Conservation (phyloP, 192 early-diverging fungal genomes). For the Coemansia sp. region DNA sequence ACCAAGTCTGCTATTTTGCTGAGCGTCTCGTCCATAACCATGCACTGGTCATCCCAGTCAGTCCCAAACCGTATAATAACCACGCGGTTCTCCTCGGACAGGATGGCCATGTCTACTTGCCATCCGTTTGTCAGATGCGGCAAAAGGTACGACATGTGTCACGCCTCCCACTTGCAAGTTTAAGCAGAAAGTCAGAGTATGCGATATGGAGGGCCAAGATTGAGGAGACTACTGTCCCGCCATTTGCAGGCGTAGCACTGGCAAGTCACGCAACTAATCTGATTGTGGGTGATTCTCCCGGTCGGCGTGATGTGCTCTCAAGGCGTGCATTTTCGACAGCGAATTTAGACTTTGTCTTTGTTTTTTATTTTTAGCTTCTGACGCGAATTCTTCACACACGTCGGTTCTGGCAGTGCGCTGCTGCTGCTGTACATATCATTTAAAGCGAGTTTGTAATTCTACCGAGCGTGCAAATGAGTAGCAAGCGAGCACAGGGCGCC, state of each 20-base stretch:
- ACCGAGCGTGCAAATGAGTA: slow-evolving; percentile 2
- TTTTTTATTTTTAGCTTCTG: not conserved
- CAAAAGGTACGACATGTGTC: slow-evolving; percentile 46
- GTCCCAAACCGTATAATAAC: slow-evolving; percentile 97
- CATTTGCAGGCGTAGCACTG: not conserved
- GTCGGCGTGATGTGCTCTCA: not conserved
- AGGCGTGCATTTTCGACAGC: not conserved
- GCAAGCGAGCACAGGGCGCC: slow-evolving; percentile 13
- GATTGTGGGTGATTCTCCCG: not conserved
- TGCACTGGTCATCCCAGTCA: slow-evolving; percentile 94
- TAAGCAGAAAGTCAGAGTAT: not conserved
- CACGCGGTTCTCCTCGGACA: slow-evolving; percentile 96
- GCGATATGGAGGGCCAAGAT: too few relatives aligned
- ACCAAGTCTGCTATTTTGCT: slow-evolving; percentile 91
- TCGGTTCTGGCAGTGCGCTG: too few relatives aligned
- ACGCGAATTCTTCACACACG: not conserved
- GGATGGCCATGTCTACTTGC: slow-evolving; percentile 99
- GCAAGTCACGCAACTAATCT: not conserved
- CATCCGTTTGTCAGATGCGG: slow-evolving; percentile 62
- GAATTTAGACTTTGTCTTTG: not conserved
- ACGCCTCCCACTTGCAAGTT: not conserved
- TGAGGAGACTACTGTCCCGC: too few relatives aligned
- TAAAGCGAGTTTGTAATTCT: not conserved
- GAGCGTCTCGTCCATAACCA: slow-evolving; percentile 97
- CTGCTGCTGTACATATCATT: slow-evolving; percentile 5